Evolutionary conservation across 495 filamentous ascomycete species (phyloP), one percentile per base, ranked within the genome.

Genomic region (Neurospora sp.): DNA sequence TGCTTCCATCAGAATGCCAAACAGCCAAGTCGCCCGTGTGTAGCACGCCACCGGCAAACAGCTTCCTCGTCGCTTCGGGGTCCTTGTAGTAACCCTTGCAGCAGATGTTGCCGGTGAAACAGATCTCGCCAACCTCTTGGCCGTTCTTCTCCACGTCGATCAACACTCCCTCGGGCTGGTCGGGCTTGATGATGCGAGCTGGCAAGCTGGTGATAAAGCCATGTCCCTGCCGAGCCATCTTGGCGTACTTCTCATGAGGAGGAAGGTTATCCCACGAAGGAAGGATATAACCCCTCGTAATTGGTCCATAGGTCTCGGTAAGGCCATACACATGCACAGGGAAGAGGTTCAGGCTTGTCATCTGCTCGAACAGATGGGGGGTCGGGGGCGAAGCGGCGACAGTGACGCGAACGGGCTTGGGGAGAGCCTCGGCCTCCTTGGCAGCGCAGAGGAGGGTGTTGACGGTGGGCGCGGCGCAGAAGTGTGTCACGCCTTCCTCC

Each of bases 321-420:
- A 98, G 81, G 12, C 96, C 96, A 80, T 98, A 98, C 10, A 96
- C 93, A 80, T 99, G 96, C 12, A 98, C 94, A 2, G 96, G 96
- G 48, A 91, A 85, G 53, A 99, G 86, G 76, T 98, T 98, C 14
- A 98, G 82, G 27, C 87, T 82, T 6, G 82, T 82, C 96, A 99
- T 99, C 79, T 92, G 89, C 82, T 96, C 91, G 74, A 99, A 98
- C 4, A 99, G 86, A 79, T 94, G 90, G 6, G 92, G 88, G 1
- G 93, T 93, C 3, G 96, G 96, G 18, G 96, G 96, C 74, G 89
- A 92, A 3, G 96, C 96, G 40, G 96, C 96, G 22, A 99, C 96
- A 2, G 93, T 98, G 35, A 98, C 96, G 3, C 90, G 87, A 48
- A 98, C 94, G 4, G 90, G 89, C 8, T 88, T 81, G 2, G 90